Evolutionary conservation across 2,329 filamentous ascomycete species (phyloP), one percentile per base, ranked within the genome.

Genomic region (Colletotrichum cordylinicola): DNA sequence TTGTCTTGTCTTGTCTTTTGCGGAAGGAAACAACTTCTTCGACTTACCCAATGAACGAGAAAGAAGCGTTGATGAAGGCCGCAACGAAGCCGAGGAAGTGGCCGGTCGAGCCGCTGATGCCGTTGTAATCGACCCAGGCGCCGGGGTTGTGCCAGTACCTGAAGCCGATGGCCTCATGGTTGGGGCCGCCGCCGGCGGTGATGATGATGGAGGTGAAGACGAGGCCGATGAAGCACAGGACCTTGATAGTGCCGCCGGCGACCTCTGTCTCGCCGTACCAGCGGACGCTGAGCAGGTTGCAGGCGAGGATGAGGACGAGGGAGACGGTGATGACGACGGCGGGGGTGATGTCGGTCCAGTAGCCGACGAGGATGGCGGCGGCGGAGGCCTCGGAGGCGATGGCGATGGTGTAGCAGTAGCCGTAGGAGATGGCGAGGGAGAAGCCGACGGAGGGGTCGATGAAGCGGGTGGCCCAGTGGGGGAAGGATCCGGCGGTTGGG

Each of bases 41-140:
- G 13, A 31, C 55, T 58, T 58, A 58, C 55, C 75, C 76, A 39
- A 77, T 77, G 56, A 77, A 77, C 33, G 74, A 76, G 70, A 77
- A 77, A 35, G 76, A 76, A 0, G 85, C 87, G 79, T 91, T 91
- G 33, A 90, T 88, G 80, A 92, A 92, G 76, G 87, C 16, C 88
- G 90, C 75, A 78, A 92, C 88, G n/a, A 91, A 89, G 16, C 86
- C 85, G 79, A 90, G 90, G 80, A 92, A 89, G 29, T 89, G 89
- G 55, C 86, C 84, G 61, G 85, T 86, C 70, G 90, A 87, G 4
- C 86, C 86, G 73, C 86, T 87, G 82, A 88, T 87, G 66, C 86
- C 86, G 73, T 88, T 81, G 39, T 89, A 10, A 92, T 93, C 24
- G 4, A 82, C 86, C 9, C 64, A 76, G 88, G 85, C 16, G 93